phyloP scores from a whole-genome alignment of 2,329 filamentous ascomycete genomes.

The Epichloe gansuensis region DNA sequence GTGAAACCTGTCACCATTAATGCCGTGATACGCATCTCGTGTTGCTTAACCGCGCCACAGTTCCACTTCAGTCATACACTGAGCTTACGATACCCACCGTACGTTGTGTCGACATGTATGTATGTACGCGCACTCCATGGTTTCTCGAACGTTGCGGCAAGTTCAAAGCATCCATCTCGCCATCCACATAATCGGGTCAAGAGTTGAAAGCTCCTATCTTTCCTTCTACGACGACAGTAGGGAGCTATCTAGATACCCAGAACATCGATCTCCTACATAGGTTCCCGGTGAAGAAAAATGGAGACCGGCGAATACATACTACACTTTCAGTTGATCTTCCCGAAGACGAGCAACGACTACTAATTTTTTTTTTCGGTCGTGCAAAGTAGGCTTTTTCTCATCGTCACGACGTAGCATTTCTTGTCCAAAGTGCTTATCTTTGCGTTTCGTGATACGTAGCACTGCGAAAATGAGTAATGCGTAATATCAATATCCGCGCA shows the following conservation, averaged over 20 bases:
- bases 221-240: no score
- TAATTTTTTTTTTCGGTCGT: no score
- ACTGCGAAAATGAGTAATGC: neutral
- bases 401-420: neutral
- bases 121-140: no score
- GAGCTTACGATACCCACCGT: neutral
- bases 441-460: neutral
- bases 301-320: neutral
- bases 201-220: no score
- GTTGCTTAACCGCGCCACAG: neutral
- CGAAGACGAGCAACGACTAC: neutral
- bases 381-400: neutral
- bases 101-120: no score
- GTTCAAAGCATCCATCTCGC: no score
- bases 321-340: neutral
- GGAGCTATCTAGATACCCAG: neutral
- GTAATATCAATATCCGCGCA: neutral
- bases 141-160: no score
- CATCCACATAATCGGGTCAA: no score
- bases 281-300: neutral
- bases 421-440: neutral
- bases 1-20: neutral
- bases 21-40: constrained; percentile 1
- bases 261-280: neutral
- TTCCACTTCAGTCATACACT: neutral